Base-by-base conservation (phyloP, 2,329 filamentous ascomycete genomes). In the Orbilia javanica region DNA sequence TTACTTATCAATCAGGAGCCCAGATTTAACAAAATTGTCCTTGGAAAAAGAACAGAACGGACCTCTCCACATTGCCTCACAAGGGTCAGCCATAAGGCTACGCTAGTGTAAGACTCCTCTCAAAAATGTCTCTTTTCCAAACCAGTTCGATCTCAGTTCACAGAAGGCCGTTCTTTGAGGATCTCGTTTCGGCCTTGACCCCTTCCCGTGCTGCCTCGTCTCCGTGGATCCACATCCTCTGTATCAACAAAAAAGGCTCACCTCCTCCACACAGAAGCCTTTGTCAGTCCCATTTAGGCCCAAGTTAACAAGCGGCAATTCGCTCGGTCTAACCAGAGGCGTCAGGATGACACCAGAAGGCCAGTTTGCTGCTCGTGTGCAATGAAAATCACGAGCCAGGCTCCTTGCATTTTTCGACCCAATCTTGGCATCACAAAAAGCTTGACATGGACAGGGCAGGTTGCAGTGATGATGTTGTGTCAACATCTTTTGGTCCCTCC, bases 371-470 rank as follows among this genome's bases (percentile, higher is more conserved):
- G 57, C 53, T 64, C 46, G 57, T 42, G 29, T 52, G 62, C 62
- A 67, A 53, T 68, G 52, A 62, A 74, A 74, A 74, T 63, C 67
- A 72, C 44, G 52, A 44, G 22, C 55, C 36, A 55, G 18, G 18
- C 29, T 22, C 48, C 36, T 55, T 57, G 46, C 27, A 55, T 57
- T 60, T n/a, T 36, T 29, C 39, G 22, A 31, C 18, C 44, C 44
- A 27, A 20, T 8, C 31, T 57, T 53, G 36, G 60, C 50, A 31
- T 39, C 50, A 52, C 36, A 57, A 52, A 64, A 65, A 66, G 50
- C 69, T 73, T 66, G 62, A 60, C 62, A 73, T 66, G 69, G 48
- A 73, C 69, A 66, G 42, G 57, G 57, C 68, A 36, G 15, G 25
- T 46, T 53, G 42, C 25, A 22, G 34, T 66, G 11, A 65, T 34